Evolutionary conservation across 768 basidiomycete genomes (phyloP), one percentile per base, ranked within the genome.

Genomic region (Phaffia australis): DNA sequence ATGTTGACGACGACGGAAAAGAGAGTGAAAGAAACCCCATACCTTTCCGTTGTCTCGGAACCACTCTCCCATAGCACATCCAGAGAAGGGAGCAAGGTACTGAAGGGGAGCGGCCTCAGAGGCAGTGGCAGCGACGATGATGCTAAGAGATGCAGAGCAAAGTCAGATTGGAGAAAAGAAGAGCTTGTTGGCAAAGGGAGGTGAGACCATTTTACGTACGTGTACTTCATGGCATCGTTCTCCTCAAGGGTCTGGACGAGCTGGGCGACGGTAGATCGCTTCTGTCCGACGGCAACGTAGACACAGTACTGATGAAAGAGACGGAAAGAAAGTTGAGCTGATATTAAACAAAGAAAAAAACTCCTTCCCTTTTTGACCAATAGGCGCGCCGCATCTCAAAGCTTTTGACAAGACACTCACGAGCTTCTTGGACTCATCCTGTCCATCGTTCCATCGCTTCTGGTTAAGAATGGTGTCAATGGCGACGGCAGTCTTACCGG

Each of bases 381-480:
- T 19, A 30, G 27, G 15, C 25, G 48, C 49, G 9, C 30, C 60
- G 30, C 47, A 11, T 46, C 16, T 14, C n/a, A 18, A 23, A 23
- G 5, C 2, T 21, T 18, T n/a, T n/a, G n/a, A 54, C 15, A 35
- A 56, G 32, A 23, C 15, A 67, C 66, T 60, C 47, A 67, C 66
- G 65, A 99, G 86, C 80, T 98, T 99, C 85, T 95, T 90, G 71
- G 78, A 80, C 82, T 99, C 95, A 72, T 99, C 95, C 75, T 87
- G 82, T 71, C 93, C 94, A 71, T 98, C 92, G 75, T 99, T 99
- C 94, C 93, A 99, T 76, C 91, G 83, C 86, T 89, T 98, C 81
- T 99, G 95, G 87, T 99, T 99, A 73, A 99, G 90, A 77, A 99
- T 99, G 77, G 95, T 95, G 82, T 99, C 95, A 80, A 99, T 88